Base-by-base conservation (phyloP, 352 stramenopile species). In the Phytophthora nicotianae region DNA sequence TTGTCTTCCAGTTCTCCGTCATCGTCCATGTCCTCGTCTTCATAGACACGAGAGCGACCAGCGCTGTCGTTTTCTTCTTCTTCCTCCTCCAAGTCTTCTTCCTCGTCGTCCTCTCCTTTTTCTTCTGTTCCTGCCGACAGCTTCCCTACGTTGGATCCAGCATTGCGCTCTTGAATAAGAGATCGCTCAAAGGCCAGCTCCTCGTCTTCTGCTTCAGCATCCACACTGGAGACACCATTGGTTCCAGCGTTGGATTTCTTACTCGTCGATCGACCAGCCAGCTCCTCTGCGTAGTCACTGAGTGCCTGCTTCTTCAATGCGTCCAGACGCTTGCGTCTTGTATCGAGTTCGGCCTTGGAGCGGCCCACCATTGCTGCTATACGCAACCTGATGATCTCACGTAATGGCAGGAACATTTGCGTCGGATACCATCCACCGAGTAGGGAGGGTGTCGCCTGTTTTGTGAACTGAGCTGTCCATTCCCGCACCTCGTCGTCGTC, bases 381-480 rank as follows among this genome's bases (percentile, higher is more conserved):
- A 27, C 83, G 85, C 54, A 81, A 70, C 14, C 83, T 77, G 38
- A 94, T 82, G 33, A 92, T 90, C 58, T 94, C 85, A 11, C 85
- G 85, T 40, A 94, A 58, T 7, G 79, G 77, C 48, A 89, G 35
- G 40, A 94, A 94, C 83, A 94, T 89, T 47, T 90, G 81, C 27
- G 81, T 83, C 17, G 85, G 79, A 68, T 85, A 94, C 85, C 85
- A 94, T 3, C 85, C 85, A 23, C 81, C 79, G 3, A 91, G 72
- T 13, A 94, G 62, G 26, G 81, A 81, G 17, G 85, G 81, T 29
- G 60, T 63, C 19, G 71, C 50, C 35, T 75, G 77, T 46, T 71
- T 67, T 17, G 66, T 17, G 23, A 91, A 91, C 33, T 79, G 68
- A 46, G 70, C 58, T 11, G 62, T 79, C 83, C 83, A 91, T 37